Percentiles rank a stretch among this genome's conserved stretches.
Conservation (phyloP, 495 filamentous ascomycete species). For the Jackrogersella multiformis region DNA sequence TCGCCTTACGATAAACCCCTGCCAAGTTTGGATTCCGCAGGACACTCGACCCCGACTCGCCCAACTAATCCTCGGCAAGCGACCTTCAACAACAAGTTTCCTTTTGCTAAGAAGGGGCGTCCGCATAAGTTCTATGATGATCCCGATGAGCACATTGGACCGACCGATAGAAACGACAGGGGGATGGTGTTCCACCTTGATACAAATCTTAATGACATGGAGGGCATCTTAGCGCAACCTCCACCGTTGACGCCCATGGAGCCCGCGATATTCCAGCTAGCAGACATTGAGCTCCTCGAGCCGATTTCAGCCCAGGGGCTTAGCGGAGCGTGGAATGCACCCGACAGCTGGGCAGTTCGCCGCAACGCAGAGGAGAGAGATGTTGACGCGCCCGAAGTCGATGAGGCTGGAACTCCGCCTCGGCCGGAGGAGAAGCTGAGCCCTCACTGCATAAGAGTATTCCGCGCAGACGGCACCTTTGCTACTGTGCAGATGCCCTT, state of each 20-base stretch:
- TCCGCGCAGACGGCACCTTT: constrained; percentile 92
- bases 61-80: constrained; percentile 59
- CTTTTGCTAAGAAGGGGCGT: constrained; percentile 59
- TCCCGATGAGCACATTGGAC: constrained; percentile 57
- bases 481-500: constrained; percentile 84
- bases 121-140: constrained; percentile 51
- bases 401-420: constrained; percentile 69
- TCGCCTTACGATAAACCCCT: constrained; percentile 57
- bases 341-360: constrained; percentile 92
- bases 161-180: constrained; percentile 54
- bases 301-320: constrained; percentile 46
- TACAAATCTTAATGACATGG: constrained; percentile 83
- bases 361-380: constrained; percentile 67
- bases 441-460: constrained; percentile 93
- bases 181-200: constrained; percentile 73
- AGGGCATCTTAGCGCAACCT: constrained; percentile 79
- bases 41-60: constrained; percentile 28
- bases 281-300: constrained; percentile 51
- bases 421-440: constrained; percentile 70
- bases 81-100: constrained; percentile 67
- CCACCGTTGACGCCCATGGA: constrained; percentile 70
- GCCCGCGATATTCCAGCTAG: constrained; percentile 61
- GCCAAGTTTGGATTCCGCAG: constrained; percentile 40
- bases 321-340: constrained; percentile 78
- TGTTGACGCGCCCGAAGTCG: constrained; percentile 58